Percentiles rank a stretch among this genome's conserved stretches.
Evolutionary conservation across 192 early-diverging fungal genomes (phyloP).

Genomic region (Linnemannia elongata): DNA sequence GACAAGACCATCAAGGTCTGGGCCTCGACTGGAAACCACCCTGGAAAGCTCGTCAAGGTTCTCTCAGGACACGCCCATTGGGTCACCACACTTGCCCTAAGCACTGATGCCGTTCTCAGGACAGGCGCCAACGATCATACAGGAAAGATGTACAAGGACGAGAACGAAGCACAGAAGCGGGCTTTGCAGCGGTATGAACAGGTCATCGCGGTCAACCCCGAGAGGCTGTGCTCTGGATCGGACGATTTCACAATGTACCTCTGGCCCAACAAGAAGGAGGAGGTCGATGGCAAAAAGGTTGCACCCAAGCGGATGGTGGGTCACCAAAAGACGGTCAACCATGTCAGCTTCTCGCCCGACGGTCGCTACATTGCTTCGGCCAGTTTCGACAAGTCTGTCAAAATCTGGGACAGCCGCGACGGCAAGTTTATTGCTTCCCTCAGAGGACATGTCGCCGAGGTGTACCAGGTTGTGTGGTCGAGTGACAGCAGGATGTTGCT

Average conservation of each 20-base stretch:
- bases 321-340: constrained; percentile 97
- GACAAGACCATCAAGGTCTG: constrained; percentile 98
- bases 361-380: constrained; percentile 91
- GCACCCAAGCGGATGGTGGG: constrained; percentile 87
- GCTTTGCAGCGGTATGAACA: constrained; percentile 86
- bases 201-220: constrained; percentile 74
- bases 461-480: constrained; percentile 97
- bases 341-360: constrained; percentile 94
- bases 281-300: constrained; percentile 80
- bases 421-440: constrained; percentile 94
- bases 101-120: constrained; percentile 91
- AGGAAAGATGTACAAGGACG: constrained; percentile 65
- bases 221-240: constrained; percentile 91
- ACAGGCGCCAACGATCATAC: constrained; percentile 95
- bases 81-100: constrained; percentile 95
- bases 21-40: constrained; percentile 67
- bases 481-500: constrained; percentile 93
- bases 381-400: constrained; percentile 97
- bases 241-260: constrained; percentile 99
- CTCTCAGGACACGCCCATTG: constrained; percentile 96
- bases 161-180: constrained; percentile 77
- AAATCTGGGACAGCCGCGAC: constrained; percentile 93
- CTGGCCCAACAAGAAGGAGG: constrained; percentile 75
- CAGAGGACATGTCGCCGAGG: constrained; percentile 95
- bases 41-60: constrained; percentile 88